A percentile compares a stretch with the other conserved stretches of the same genome.
Evolutionary conservation across 2,329 filamentous ascomycete species (phyloP).

Genomic region (Didymella segeticola): DNA sequence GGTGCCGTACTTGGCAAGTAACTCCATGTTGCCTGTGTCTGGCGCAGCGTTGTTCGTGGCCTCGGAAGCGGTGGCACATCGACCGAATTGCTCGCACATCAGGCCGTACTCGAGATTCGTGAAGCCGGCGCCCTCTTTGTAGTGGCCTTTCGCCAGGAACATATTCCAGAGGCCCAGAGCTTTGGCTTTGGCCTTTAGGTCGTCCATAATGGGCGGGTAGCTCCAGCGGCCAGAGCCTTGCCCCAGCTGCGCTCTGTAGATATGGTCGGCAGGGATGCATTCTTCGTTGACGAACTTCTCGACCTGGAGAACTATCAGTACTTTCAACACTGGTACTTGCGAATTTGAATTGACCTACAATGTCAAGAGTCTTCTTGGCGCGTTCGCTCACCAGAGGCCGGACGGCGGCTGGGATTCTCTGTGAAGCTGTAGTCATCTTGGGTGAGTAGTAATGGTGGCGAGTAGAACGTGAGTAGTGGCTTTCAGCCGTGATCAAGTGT

Average conservation of each 20-base stretch:
- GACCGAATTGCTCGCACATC: slow-evolving; percentile 93
- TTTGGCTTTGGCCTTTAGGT: slow-evolving; percentile 82
- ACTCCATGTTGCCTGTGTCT: slow-evolving; percentile 94
- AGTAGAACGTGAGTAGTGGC: not conserved
- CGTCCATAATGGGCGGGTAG: slow-evolving; percentile 81
- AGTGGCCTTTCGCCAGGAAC: slow-evolving; percentile 92
- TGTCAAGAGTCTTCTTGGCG: slow-evolving; percentile 80
- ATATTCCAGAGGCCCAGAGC: slow-evolving; percentile 92
- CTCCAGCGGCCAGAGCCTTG: slow-evolving; percentile 81
- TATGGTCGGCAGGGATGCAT: slow-evolving; percentile 72
- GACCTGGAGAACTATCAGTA: slow-evolving; percentile 57
- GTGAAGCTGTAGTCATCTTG: slow-evolving; percentile 51
- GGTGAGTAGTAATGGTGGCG: not conserved
- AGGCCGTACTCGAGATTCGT: slow-evolving; percentile 81
- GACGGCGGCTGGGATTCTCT: slow-evolving; percentile 62
- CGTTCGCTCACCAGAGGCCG: slow-evolving; percentile 75
- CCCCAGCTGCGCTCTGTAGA: slow-evolving; percentile 66
- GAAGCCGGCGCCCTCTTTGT: slow-evolving; percentile 89
- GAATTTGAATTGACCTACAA: too few species aligned
- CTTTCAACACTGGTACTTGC: not conserved
- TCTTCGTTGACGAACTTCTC: slow-evolving; percentile 95
- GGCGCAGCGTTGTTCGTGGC: slow-evolving; percentile 78
- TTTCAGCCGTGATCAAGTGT: slow-evolving; percentile 2
- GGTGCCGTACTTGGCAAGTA: slow-evolving; percentile 86
- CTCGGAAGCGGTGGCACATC: slow-evolving; percentile 69